Evolutionary conservation across 495 filamentous ascomycete species (phyloP).

Genomic region (Halenospora varia): DNA sequence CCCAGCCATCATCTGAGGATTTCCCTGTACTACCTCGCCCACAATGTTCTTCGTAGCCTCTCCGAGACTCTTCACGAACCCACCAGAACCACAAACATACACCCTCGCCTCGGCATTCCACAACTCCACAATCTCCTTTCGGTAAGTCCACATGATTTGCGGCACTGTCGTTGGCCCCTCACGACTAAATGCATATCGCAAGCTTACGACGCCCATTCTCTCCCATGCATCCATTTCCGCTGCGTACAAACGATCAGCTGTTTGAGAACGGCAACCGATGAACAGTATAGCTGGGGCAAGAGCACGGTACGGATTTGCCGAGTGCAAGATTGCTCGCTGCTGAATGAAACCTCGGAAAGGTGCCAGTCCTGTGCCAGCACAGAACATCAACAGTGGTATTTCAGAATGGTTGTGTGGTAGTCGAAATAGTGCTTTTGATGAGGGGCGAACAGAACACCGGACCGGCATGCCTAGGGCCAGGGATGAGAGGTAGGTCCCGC

Average conservation of each 20-base stretch:
- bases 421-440: conserved; percentile 54
- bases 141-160: neutral
- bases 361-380: conserved; percentile 51
- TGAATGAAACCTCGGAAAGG: conserved; percentile 57
- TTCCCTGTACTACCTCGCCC: neutral
- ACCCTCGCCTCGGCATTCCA: neutral
- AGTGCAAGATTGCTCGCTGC: conserved; percentile 42
- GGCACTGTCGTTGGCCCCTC: neutral
- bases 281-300: neutral
- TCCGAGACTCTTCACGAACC: neutral
- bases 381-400: conserved; percentile 59
- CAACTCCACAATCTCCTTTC: neutral
- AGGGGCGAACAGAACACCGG: conserved; percentile 49
- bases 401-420: conserved; percentile 52
- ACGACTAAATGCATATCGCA: neutral
- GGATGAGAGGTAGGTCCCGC: conserved; percentile 46
- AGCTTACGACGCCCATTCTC: neutral
- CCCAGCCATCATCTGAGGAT: neutral
- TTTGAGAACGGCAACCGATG: neutral
- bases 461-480: conserved; percentile 42
- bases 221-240: neutral
- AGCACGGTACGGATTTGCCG: neutral
- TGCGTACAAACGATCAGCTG: neutral
- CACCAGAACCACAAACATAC: neutral
- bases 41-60: neutral